Base-by-base conservation (phyloP, 768 basidiomycete species). In the Paxillus rubicundulus region DNA sequence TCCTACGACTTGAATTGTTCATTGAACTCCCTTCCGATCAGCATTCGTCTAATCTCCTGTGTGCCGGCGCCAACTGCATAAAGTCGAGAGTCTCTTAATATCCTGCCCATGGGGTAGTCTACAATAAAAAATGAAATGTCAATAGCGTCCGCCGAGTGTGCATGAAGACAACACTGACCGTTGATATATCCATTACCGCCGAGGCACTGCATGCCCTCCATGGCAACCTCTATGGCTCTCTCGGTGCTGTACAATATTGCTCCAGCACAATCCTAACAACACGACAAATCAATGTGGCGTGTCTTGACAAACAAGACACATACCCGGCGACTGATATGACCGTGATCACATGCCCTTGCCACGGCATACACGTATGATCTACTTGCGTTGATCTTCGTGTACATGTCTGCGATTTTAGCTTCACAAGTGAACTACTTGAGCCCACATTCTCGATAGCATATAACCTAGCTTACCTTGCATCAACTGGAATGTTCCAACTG, bases 161-260 rank as follows among this genome's bases (percentile, higher is more conserved):
- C 13, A 14, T 27, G 6, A 36, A 9, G 36, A 17, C 4, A 21
- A 51, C 14, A 65, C 77, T 58, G 48, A 88, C 92, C 92, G 57
- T 96, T 96, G 69, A 94, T 94, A 67, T 96, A 98, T 12, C 94
- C 95, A 65, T 97, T 97, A 7, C 95, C 94, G 45, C 94, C 93
- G 39, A 96, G 75, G 63, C 91, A 94, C 62, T 96, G 94, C 87
- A 93, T 92, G 9, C 83, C 90, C 64, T 95, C 93, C 61, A 91
- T 72, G 4, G 93, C 85, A 12, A 97, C 91, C 68, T 97, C 92
- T 20, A 96, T 85, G 21, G 92, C 89, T 61, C 84, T 87, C 62
- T 98, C 95, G 0, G 93, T 93, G 17, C 92, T 90, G 70, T 95
- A 96, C 41, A 98, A 66, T 54, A 98, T 97, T 2, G 91, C 92